phyloP scores from a whole-genome alignment of 164 flowering plant genomes.

The Vitis labrusca region DNA sequence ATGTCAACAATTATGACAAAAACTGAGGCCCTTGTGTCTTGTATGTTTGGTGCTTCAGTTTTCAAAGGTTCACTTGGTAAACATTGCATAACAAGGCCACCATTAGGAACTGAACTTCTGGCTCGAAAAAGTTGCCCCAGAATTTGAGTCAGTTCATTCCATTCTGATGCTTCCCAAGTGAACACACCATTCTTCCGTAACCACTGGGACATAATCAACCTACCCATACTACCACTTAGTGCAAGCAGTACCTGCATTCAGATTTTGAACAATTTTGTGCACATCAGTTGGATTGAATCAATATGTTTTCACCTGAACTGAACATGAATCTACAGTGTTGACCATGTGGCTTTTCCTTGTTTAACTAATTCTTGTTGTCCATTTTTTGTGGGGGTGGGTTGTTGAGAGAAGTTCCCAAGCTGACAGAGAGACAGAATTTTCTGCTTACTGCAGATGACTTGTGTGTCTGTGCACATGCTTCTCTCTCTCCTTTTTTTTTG shows the following conservation, averaged over 20 bases:
- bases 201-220: conserved; percentile 71
- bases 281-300: too few relatives aligned
- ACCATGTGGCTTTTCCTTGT: too few relatives aligned
- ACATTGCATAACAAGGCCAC: conserved; percentile 25
- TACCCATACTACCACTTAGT: conserved; percentile 56
- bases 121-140: conserved; percentile 51
- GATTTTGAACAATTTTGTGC: too few relatives aligned
- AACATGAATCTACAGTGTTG: too few relatives aligned
- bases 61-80: conserved; percentile 28
- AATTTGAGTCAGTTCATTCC: conserved; percentile 81
- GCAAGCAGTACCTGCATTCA: conserved; percentile 78
- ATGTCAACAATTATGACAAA: conserved; percentile 66
- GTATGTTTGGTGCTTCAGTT: conserved; percentile 20
- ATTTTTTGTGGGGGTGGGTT: too few relatives aligned
- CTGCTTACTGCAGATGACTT: too few relatives aligned
- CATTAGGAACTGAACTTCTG: conserved; percentile 14
- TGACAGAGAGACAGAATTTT: too few relatives aligned
- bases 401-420: too few relatives aligned
- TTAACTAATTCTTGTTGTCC: too few relatives aligned
- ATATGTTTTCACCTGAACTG: too few relatives aligned
- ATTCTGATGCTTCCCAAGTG: conserved; percentile 76
- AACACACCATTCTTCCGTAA: conserved; percentile 47
- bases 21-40: conserved; percentile 27
- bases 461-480: too few relatives aligned
- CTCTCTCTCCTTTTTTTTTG: too few relatives aligned